These are phyloP conservation scores for Cladosporium austrohemisphaericum DNA, from an alignment of 2,329 filamentous ascomycete species.

Conservation along the genomic window DNA sequence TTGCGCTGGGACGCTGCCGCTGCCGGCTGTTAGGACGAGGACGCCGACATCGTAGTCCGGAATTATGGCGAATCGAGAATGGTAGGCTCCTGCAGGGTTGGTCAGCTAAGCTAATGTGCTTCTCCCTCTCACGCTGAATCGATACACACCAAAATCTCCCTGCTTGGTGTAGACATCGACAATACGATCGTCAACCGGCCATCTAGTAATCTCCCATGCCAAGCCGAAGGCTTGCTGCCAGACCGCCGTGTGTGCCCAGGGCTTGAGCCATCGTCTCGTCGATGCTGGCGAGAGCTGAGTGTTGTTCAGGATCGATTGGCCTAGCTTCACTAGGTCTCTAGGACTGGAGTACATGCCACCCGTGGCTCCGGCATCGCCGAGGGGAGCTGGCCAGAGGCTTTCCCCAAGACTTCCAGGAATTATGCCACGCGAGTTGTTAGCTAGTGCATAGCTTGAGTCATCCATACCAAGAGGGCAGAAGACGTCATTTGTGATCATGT, in stretches of 20 bases:
- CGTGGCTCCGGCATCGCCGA: conserved; percentile 32
- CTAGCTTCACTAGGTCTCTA: conserved; percentile 42
- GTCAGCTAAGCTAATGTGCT: not conserved
- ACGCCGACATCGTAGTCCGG: conserved; percentile 48
- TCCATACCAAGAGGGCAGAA: conserved; percentile 40
- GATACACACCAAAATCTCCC: conserved; percentile 44
- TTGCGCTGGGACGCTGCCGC: conserved; percentile 11
- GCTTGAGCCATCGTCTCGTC: conserved; percentile 48
- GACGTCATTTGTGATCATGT: conserved; percentile 42
- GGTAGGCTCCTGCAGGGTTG: not conserved
- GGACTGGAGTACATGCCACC: conserved; percentile 44
- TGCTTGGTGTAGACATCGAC: conserved; percentile 48
- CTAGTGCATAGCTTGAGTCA: conserved; percentile 23
- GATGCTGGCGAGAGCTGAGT: conserved; percentile 39
- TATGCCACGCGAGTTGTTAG: conserved; percentile 27
- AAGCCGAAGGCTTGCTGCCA: conserved; percentile 40
- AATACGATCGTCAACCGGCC: conserved; percentile 40
- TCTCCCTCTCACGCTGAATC: conserved; percentile 23
- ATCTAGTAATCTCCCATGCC: conserved; percentile 49
- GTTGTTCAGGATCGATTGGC: conserved; percentile 41
- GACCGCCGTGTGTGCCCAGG: conserved; percentile 37
- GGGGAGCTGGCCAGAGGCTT: conserved; percentile 21
- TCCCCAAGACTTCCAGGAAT: conserved; percentile 27
- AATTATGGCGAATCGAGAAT: conserved; percentile 36
- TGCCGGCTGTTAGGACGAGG: conserved; percentile 38